A percentile compares a stretch with the other conserved stretches of the same genome.
phyloP scores from a whole-genome alignment of 352 stramenopile species.

The Phytopythium sindhum region DNA sequence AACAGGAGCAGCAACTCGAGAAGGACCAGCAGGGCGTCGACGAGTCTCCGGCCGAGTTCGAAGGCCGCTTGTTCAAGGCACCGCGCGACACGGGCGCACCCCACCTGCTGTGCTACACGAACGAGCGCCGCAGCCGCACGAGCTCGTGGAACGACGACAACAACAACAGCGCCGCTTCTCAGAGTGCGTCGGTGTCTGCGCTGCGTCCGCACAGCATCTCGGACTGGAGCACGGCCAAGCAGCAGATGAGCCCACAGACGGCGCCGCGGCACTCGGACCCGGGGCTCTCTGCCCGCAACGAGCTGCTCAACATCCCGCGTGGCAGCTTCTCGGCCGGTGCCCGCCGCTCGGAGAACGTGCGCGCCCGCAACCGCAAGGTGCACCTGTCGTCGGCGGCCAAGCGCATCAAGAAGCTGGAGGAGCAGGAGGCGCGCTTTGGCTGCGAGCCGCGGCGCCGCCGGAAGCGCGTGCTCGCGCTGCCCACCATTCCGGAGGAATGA shows the following conservation, averaged over 20 bases:
- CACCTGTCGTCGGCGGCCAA: conserved; percentile 80
- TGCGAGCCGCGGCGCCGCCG: conserved; percentile 27
- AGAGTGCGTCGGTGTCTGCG: not conserved
- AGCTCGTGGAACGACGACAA: conserved; percentile 61
- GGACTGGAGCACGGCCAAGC: conserved; percentile 48
- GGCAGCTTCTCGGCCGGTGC: conserved; percentile 38
- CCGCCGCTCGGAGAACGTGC: conserved; percentile 37
- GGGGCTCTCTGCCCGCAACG: conserved; percentile 43
- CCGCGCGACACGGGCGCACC: conserved; percentile 39
- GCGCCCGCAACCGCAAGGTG: conserved; percentile 54
- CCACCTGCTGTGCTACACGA: conserved; percentile 51
- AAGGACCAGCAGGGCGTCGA: conserved; percentile 12
- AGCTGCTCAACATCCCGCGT: conserved; percentile 67
- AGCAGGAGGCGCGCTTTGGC: conserved; percentile 69
- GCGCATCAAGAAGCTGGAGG: conserved; percentile 80
- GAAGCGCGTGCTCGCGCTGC: conserved; percentile 38
- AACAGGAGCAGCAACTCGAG: conserved; percentile 11
- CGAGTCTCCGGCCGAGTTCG: conserved; percentile 29
- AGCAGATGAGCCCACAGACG: conserved; percentile 30
- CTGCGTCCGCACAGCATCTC: conserved; percentile 32
- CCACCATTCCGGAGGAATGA: conserved; percentile 44
- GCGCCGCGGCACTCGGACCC: conserved; percentile 67
- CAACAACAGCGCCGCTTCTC: not conserved
- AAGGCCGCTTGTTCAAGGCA: conserved; percentile 32
- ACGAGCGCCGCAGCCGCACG: conserved; percentile 32